These are phyloP conservation scores for Canna indica DNA, from an alignment of 176 grass and related monocot species.

Conservation along the genomic window DNA sequence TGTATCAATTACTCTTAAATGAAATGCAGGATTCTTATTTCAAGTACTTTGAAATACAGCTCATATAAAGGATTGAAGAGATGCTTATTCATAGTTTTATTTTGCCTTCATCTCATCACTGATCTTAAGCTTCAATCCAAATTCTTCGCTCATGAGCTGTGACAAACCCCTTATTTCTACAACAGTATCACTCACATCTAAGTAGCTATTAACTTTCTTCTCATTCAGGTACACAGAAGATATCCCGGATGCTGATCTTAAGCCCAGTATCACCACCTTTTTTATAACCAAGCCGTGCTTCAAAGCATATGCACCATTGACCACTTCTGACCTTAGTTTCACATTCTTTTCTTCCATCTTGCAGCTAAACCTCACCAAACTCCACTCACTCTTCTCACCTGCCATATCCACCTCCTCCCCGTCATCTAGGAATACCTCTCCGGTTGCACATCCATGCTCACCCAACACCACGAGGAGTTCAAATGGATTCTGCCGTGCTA, in stretches of 20 bases:
- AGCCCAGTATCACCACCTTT: background rate
- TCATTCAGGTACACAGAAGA: background rate
- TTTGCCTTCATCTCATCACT: background rate
- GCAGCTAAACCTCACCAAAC: constrained; percentile 37
- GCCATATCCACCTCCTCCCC: constrained; percentile 65
- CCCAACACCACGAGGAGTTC: constrained; percentile 47
- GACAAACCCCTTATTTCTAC: background rate
- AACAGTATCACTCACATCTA: background rate
- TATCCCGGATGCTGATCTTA: background rate
- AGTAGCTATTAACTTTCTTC: background rate
- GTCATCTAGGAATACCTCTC: constrained; percentile 59
- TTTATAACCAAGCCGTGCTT: background rate
- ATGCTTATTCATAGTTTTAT: background rate
- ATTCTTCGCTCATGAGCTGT: background rate
- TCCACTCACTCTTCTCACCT: constrained; percentile 25
- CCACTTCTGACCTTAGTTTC: constrained; percentile 12
- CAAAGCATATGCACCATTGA: background rate
- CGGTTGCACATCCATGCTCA: constrained; percentile 24
- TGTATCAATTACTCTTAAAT: too few species aligned
- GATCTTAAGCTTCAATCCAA: background rate
- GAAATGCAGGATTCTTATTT: too few species aligned
- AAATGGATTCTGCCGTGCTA: constrained; percentile 30
- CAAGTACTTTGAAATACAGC: too few species aligned
- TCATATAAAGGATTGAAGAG: too few species aligned
- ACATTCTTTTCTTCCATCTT: constrained; percentile 2